These are phyloP conservation scores for Cenchrus americanus DNA, from an alignment of 176 grass and related monocot species.

Conservation along the genomic window DNA sequence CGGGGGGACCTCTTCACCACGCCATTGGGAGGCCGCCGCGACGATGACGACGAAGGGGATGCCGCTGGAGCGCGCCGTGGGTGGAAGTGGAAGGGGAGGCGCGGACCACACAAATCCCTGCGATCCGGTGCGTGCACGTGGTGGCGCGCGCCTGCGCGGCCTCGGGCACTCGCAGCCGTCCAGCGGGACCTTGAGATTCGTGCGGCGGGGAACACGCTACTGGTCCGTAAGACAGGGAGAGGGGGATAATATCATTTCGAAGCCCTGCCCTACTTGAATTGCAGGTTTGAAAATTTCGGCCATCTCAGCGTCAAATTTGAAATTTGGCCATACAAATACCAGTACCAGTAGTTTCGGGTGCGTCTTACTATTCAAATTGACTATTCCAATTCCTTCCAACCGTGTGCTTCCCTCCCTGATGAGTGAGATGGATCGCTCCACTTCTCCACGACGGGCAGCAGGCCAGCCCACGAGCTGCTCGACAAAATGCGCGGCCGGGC, in stretches of 20 bases:
- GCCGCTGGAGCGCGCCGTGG: not conserved
- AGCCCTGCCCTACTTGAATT: no score
- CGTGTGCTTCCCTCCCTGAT: no score
- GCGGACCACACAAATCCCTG: slow-evolving; percentile 37
- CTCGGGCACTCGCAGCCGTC: not conserved
- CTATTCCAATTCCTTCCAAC: no score
- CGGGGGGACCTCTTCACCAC: not conserved
- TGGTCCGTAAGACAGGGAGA: no score
- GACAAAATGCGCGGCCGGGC: slow-evolving; percentile 7
- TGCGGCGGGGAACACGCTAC: no score
- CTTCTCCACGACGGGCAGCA: not conserved
- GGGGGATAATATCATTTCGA: no score
- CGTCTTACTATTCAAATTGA: no score
- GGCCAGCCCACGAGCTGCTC: not conserved
- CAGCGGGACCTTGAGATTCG: not conserved
- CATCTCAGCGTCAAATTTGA: no score
- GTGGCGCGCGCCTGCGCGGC: not conserved
- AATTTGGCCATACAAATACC: no score
- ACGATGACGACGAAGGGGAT: not conserved
- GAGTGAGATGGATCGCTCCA: not conserved
- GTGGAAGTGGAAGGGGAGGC: slow-evolving; percentile 23
- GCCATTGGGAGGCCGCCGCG: not conserved
- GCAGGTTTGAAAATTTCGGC: no score
- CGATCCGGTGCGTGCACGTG: slow-evolving; percentile 1
- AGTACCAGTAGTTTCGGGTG: no score